Conservation (phyloP, 805 yeast species). For the Ascoidea tarda region DNA sequence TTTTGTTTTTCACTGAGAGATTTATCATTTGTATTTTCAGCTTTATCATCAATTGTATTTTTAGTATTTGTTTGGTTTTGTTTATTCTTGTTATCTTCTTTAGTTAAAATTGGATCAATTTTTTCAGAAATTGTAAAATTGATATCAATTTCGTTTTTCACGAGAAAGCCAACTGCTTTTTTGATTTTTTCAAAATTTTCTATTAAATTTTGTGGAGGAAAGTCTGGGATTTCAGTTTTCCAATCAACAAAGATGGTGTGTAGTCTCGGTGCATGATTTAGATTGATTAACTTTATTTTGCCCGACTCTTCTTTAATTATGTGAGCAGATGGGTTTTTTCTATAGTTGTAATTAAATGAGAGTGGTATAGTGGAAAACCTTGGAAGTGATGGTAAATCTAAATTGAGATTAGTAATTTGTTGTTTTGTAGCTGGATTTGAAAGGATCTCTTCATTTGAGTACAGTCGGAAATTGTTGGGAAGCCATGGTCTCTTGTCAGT, state of each 20-base stretch:
- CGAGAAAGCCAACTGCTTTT: neutral
- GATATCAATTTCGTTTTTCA: too few relatives aligned
- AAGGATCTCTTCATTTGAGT: constrained; percentile 1
- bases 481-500: constrained; percentile 10
- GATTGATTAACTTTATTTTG: constrained; percentile 33
- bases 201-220: constrained; percentile 35
- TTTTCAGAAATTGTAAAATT: too few relatives aligned
- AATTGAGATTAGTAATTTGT: constrained; percentile 20
- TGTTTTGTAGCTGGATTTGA: constrained; percentile 7
- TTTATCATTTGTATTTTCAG: too few relatives aligned
- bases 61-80: constrained; percentile 19
- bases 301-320: constrained; percentile 33
- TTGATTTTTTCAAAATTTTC: constrained; percentile 23
- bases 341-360: constrained; percentile 69
- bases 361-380: constrained; percentile 60
- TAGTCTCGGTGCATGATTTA: constrained; percentile 31
- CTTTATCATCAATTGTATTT: too few relatives aligned
- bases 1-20: too few relatives aligned
- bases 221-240: constrained; percentile 30
- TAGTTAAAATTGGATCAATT: neutral
- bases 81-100: constrained; percentile 16
- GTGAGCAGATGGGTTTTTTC: constrained; percentile 48
- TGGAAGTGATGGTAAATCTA: constrained; percentile 77
- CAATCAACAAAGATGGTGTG: constrained; percentile 37
- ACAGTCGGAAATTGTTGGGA: neutral